Conservation (phyloP, 306 rosid genomes). For the Gleditsia sinensis region DNA sequence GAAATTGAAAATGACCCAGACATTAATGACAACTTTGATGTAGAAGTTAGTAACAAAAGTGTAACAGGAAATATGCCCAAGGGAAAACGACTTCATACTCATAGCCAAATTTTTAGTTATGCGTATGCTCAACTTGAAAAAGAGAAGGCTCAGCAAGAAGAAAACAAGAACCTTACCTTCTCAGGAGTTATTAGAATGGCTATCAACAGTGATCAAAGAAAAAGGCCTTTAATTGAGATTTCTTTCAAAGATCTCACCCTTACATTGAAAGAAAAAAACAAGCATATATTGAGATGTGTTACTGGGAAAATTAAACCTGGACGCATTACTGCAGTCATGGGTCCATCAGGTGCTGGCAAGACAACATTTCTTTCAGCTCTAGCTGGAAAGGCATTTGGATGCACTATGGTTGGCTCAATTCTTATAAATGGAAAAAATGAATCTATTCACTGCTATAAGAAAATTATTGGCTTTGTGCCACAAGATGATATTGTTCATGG, state of each 20-base stretch:
- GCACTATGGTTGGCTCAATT: constrained; percentile 64
- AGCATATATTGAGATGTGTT: constrained; percentile 65
- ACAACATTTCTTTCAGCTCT: constrained; percentile 83
- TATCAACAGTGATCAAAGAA: constrained; percentile 44
- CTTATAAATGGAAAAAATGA: constrained; percentile 67
- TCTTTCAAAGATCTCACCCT: constrained; percentile 72
- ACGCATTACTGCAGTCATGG: constrained; percentile 83
- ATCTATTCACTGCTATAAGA: constrained; percentile 78
- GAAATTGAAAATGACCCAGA: constrained; percentile 56
- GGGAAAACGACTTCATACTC: constrained; percentile 54
- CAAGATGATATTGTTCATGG: constrained; percentile 92
- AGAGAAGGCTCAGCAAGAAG: constrained; percentile 78
- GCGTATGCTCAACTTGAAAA: constrained; percentile 79
- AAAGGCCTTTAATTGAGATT: constrained; percentile 72
- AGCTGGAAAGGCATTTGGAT: constrained; percentile 78
- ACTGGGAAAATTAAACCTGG: constrained; percentile 80
- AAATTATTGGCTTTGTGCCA: constrained; percentile 81
- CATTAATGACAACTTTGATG: constrained; percentile 34
- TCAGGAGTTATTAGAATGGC: constrained; percentile 72
- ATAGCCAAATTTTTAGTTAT: constrained; percentile 66
- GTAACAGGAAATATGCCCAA: constrained; percentile 36
- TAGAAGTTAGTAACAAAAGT: constrained; percentile 35
- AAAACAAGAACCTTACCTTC: constrained; percentile 61
- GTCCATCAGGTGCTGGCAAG: constrained; percentile 94
- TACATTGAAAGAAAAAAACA: constrained; percentile 68